Base-by-base conservation (phyloP, 2,329 filamentous ascomycete species). In the Plenodomus lindquistii region DNA sequence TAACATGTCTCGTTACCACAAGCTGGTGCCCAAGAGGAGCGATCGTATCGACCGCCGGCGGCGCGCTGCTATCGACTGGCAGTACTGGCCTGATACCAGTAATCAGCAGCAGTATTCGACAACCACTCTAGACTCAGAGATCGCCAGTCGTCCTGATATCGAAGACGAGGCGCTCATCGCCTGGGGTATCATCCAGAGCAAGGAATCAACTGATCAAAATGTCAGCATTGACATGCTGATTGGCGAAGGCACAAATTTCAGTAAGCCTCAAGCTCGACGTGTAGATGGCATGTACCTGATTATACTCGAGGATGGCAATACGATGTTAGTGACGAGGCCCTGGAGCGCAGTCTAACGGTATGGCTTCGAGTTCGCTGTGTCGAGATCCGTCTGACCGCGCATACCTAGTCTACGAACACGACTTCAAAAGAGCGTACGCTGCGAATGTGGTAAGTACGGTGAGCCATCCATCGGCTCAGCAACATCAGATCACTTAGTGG, bases 151-250 rank as follows among this genome's bases (percentile, higher is more conserved):
- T 31, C 54, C 52, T 2, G 55, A 58, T 36, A 39, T 58, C 16
- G 46, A 50, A 40, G 52, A 55, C 24, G 35, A 52, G 20, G 21
- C 46, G 13, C 34, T 53, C 13, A 42, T 58, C 36, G 41, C 43
- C 3, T 58, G 55, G 55, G 55, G 55, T 11, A 11, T 55, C 1
- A 31, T 27, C 15, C 39, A 49, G 31, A 48, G 39, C 38, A 17
- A 42, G 18, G 18, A 29, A 4, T 13, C 22, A 10, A 21, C 46
- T 13, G 42, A 18, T 13, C 19, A 16, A 2, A 19, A 27, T 1
- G 42, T 46, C 13, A 45, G 2, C 7, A 38, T 53, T 22, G 44
- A 50, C 43, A 31, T 53, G 5, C 34, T 53, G 9, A 24, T 31
- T 38, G 49, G 46, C 3, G 27, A 42, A 21, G 52, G 37, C 6